These are phyloP conservation scores for Aspergillus incahuasiensis DNA, from an alignment of 495 filamentous ascomycete genomes.

Conservation along the genomic window DNA sequence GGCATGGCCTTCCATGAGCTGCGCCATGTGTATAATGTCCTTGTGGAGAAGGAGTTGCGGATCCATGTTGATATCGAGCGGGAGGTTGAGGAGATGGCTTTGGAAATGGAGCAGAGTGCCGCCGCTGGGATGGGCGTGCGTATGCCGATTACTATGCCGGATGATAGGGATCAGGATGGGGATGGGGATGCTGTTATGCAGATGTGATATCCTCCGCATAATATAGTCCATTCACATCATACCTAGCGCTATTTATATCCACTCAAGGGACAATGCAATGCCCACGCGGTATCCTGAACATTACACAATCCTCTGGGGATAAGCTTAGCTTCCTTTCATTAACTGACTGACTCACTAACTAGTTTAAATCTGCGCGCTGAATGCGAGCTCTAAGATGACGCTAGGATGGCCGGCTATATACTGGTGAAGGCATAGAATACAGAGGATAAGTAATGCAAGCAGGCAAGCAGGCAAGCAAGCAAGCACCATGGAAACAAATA, in stretches of 20 bases:
- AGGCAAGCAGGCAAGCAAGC: too few relatives aligned
- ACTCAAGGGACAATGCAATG: too few relatives aligned
- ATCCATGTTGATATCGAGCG: constrained; percentile 42
- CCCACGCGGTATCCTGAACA: too few relatives aligned
- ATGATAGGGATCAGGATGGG: constrained; percentile 24
- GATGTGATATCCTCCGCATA: neutral
- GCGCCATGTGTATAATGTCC: constrained; percentile 42
- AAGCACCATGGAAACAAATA: constrained; percentile 14
- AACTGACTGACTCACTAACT: too few relatives aligned
- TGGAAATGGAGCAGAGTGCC: constrained; percentile 11
- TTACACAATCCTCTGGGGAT: too few relatives aligned
- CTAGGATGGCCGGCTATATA: constrained; percentile 1
- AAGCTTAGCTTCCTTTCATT: too few relatives aligned
- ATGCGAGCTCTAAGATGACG: too few relatives aligned
- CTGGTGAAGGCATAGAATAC: constrained; percentile 1
- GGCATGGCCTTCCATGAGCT: constrained; percentile 40
- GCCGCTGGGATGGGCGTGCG: constrained; percentile 9
- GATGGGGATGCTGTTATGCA: constrained; percentile 24
- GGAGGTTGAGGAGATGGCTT: constrained; percentile 20
- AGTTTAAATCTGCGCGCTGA: too few relatives aligned
- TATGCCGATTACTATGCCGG: constrained; percentile 26
- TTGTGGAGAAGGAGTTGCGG: constrained; percentile 51
- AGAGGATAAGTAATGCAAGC: constrained; percentile 13
- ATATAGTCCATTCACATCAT: too few relatives aligned
- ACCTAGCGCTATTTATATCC: too few relatives aligned